A percentile compares a stretch with the other conserved stretches of the same genome.
These are phyloP conservation scores for Naganishia albida DNA, from an alignment of 1,284 basidiomycete genomes.

Conservation along the genomic window DNA sequence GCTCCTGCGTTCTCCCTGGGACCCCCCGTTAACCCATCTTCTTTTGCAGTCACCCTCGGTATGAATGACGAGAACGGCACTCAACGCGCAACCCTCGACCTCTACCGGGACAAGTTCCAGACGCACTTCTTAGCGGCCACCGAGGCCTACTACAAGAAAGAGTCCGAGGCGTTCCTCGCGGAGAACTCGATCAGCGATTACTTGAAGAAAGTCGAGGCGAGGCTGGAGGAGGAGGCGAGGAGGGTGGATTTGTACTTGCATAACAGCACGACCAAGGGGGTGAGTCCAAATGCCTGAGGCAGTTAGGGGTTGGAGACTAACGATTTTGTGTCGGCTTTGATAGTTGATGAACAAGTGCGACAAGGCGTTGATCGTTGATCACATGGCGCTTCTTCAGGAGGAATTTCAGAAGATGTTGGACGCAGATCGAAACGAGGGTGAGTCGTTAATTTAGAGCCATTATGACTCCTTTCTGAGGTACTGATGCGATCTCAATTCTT, in stretches of 20 bases:
- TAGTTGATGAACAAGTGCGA: conserved; percentile 86
- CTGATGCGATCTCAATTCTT: not conserved
- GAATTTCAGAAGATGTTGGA: conserved; percentile 92
- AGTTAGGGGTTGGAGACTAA: too few species aligned
- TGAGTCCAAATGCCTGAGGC: conserved; percentile 40
- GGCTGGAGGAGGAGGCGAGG: conserved; percentile 91
- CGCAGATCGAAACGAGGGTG: conserved; percentile 79
- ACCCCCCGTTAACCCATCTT: not conserved
- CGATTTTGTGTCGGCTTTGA: not conserved
- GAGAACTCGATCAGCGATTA: conserved; percentile 94
- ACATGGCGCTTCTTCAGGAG: conserved; percentile 85
- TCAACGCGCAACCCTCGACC: conserved; percentile 88
- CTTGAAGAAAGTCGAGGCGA: conserved; percentile 91
- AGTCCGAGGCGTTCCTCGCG: conserved; percentile 86
- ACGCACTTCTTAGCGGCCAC: conserved; percentile 83
- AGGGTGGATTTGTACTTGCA: conserved; percentile 94
- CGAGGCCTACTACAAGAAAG: conserved; percentile 85
- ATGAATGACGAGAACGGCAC: conserved; percentile 72
- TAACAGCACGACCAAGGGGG: conserved; percentile 76
- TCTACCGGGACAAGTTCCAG: conserved; percentile 93
- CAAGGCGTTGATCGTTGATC: conserved; percentile 85
- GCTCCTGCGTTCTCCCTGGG: too few species aligned
- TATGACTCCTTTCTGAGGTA: not conserved
- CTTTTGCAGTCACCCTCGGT: conserved; percentile 83
- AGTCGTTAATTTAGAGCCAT: conserved; percentile 12